phyloP scores from a whole-genome alignment of 108 stramenopile species.

The Cyclotella kingstonii region DNA sequence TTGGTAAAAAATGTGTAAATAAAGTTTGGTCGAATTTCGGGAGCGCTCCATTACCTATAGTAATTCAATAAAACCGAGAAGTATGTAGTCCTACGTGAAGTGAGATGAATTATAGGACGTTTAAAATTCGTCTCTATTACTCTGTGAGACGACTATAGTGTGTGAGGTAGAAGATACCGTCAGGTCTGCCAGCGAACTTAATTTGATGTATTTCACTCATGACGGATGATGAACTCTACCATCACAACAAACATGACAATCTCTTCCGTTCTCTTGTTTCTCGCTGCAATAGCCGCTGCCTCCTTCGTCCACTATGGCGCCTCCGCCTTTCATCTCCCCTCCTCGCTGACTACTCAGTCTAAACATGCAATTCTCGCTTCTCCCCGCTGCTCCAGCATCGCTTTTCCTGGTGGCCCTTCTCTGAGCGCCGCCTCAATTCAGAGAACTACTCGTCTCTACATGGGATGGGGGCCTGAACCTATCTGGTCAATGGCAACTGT shows the following conservation, averaged over 20 bases:
- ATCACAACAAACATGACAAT: background rate
- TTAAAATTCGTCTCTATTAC: no score
- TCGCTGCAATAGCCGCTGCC: background rate
- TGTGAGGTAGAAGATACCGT: no score
- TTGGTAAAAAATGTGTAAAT: no score
- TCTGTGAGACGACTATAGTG: no score
- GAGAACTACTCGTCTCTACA: slow-evolving; percentile 45
- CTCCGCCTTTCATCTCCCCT: slow-evolving; percentile 1
- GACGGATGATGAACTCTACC: background rate
- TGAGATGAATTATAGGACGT: no score
- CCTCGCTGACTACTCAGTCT: no score
- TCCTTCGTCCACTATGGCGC: background rate
- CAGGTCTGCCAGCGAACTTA: no score
- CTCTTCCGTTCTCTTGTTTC: background rate
- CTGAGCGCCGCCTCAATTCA: background rate
- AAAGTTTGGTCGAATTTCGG: no score
- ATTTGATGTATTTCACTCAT: background rate
- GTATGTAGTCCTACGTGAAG: no score
- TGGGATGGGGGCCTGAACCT: slow-evolving; percentile 90
- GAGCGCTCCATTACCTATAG: no score
- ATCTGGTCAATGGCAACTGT: slow-evolving; percentile 65
- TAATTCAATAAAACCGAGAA: no score
- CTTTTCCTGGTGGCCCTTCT: no score
- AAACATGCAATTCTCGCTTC: background rate
- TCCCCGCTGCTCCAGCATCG: background rate